phyloP scores from a whole-genome alignment of 345 rosid genomes.

The Ceriops decandra region DNA sequence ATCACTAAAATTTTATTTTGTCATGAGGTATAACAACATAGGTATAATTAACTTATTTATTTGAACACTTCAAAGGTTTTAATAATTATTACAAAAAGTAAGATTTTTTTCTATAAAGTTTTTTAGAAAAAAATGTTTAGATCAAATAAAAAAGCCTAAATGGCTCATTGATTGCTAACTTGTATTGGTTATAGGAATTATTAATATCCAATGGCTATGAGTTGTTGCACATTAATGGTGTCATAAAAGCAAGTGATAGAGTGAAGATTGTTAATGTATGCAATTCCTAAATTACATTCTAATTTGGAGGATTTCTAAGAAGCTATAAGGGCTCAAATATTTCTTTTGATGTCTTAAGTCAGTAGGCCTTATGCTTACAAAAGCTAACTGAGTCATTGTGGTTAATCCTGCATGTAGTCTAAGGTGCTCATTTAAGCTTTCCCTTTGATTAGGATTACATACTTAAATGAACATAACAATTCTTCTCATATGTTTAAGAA shows the following conservation, averaged over 20 bases:
- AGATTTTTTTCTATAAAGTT: background rate
- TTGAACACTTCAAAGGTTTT: background rate
- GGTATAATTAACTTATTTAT: background rate
- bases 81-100: too few relatives aligned
- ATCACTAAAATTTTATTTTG: background rate
- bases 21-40: background rate
- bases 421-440: conserved; percentile 41
- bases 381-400: conserved; percentile 95
- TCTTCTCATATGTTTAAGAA: background rate
- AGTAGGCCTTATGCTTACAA: conserved; percentile 97
- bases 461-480: background rate
- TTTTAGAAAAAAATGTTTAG: too few relatives aligned
- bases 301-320: conserved; percentile 74
- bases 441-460: conserved; percentile 1
- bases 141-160: too few relatives aligned
- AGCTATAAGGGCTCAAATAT: conserved; percentile 73
- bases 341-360: conserved; percentile 92
- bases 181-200: conserved; percentile 53
- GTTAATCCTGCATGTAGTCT: conserved; percentile 99
- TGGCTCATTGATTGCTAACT: background rate
- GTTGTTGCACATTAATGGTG: conserved; percentile 88
- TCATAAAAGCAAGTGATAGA: conserved; percentile 81
- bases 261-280: conserved; percentile 70
- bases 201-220: conserved; percentile 54
- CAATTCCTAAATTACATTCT: background rate